These are phyloP conservation scores for Artemisia argyi DNA, from an alignment of 129 eudicot genomes.

Conservation along the genomic window DNA sequence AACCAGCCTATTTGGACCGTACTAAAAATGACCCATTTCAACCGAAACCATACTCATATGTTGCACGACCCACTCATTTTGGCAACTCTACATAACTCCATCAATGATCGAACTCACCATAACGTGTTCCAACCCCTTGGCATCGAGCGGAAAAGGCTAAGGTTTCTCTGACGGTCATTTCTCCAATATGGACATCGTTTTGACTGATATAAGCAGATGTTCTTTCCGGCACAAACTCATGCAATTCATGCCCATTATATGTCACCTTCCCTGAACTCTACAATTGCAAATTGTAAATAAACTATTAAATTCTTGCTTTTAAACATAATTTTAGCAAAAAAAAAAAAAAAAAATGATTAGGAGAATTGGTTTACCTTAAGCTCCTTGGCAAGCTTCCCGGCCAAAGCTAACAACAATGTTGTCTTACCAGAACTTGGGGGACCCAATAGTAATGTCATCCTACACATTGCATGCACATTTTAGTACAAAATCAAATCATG, in stretches of 20 bases:
- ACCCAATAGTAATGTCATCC: slow-evolving; percentile 87
- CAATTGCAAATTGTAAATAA: slow-evolving; percentile 1
- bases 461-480: slow-evolving; percentile 26
- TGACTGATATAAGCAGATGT: slow-evolving; percentile 93
- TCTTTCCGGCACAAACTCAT: slow-evolving; percentile 83
- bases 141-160: slow-evolving; percentile 82
- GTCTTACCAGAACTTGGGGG: slow-evolving; percentile 98
- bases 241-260: slow-evolving; percentile 73
- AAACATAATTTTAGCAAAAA: background rate
- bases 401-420: slow-evolving; percentile 65
- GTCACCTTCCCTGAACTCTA: slow-evolving; percentile 76
- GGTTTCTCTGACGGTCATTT: slow-evolving; percentile 94
- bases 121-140: slow-evolving; percentile 88
- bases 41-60: background rate
- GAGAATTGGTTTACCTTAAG: slow-evolving; percentile 43
- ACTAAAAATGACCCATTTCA: background rate
- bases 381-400: slow-evolving; percentile 64
- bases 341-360: background rate
- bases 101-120: slow-evolving; percentile 53
- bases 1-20: background rate
- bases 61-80: background rate
- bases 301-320: background rate
- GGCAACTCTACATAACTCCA: background rate
- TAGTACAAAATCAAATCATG: slow-evolving; percentile 3
- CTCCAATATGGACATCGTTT: slow-evolving; percentile 89